Conservation (phyloP, 768 basidiomycete species). For the Mycena polygramma region DNA sequence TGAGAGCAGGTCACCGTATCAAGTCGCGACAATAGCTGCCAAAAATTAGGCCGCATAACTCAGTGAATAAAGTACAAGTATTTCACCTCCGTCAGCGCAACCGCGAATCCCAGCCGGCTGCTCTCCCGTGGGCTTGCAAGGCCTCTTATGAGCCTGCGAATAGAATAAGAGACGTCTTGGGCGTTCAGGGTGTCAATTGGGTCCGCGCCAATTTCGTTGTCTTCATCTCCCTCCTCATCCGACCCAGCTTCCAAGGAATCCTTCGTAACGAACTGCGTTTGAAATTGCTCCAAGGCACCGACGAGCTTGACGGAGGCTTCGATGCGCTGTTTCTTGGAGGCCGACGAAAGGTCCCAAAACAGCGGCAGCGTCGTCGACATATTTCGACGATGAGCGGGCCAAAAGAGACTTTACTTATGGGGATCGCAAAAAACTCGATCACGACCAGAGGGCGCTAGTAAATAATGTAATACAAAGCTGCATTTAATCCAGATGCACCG, state of each 20-base stretch:
- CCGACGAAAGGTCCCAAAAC: constrained; percentile 94
- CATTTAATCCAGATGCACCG: constrained; percentile 72
- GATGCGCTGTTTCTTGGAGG: constrained; percentile 82
- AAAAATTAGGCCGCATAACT: constrained; percentile 21
- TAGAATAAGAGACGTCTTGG: constrained; percentile 93
- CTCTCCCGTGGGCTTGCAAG: constrained; percentile 94
- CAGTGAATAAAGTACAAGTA: constrained; percentile 11
- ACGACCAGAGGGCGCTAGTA: constrained; percentile 6
- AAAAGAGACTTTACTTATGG: constrained; percentile 4
- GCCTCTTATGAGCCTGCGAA: constrained; percentile 88
- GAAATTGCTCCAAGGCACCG: constrained; percentile 86
- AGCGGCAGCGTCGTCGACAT: constrained; percentile 93
- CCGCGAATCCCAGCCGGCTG: constrained; percentile 94
- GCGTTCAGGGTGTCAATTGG: constrained; percentile 79
- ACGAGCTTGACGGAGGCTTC: constrained; percentile 90
- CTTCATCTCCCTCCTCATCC: constrained; percentile 64
- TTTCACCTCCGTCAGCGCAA: constrained; percentile 92
- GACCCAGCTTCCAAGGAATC: constrained; percentile 47
- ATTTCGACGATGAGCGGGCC: constrained; percentile 8
- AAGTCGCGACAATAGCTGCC: constrained; percentile 82
- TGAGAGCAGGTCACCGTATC: constrained; percentile 83
- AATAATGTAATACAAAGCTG: constrained; percentile 10
- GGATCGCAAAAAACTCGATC: not conserved
- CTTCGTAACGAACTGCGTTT: constrained; percentile 71
- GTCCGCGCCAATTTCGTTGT: constrained; percentile 56